phyloP scores from a whole-genome alignment of 2,329 filamentous ascomycete species.

The Aspergillus ochraceus region DNA sequence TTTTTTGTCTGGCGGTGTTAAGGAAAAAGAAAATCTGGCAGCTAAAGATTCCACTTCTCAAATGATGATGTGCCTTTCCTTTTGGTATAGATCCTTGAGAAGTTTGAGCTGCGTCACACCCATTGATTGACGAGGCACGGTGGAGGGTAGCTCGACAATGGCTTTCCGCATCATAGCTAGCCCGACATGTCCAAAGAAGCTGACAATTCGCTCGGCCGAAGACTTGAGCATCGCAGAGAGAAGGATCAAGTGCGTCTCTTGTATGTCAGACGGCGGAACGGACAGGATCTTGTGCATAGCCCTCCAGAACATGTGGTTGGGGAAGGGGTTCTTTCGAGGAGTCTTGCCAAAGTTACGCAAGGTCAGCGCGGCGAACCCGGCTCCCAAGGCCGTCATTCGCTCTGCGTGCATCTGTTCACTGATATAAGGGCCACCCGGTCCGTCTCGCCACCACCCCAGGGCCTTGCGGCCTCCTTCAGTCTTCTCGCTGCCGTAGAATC shows the following conservation, averaged over 20 bases:
- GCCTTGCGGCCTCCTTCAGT: slow-evolving; percentile 65
- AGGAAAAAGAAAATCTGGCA: not conserved
- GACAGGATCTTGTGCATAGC: slow-evolving; percentile 75
- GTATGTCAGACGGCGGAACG: slow-evolving; percentile 65
- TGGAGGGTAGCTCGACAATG: slow-evolving; percentile 68
- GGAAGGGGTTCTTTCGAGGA: slow-evolving; percentile 70
- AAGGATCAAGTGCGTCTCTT: slow-evolving; percentile 72
- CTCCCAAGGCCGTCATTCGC: slow-evolving; percentile 78
- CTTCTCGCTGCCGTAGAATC: slow-evolving; percentile 72
- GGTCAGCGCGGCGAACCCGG: slow-evolving; percentile 79
- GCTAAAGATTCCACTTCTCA: slow-evolving; percentile 14
- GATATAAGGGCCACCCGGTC: slow-evolving; percentile 56
- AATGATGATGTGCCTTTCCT: slow-evolving; percentile 40
- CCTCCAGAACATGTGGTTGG: slow-evolving; percentile 79
- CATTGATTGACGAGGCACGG: slow-evolving; percentile 36
- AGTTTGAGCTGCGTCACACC: slow-evolving; percentile 40
- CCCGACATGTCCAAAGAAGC: slow-evolving; percentile 76
- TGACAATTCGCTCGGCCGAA: slow-evolving; percentile 72
- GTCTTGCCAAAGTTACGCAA: slow-evolving; percentile 78
- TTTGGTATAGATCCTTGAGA: slow-evolving; percentile 36
- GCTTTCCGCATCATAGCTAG: slow-evolving; percentile 69
- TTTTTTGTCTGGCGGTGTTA: not conserved
- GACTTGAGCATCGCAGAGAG: slow-evolving; percentile 71
- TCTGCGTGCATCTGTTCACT: slow-evolving; percentile 73
- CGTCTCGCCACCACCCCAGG: slow-evolving; percentile 72